Percentiles rank a stretch among this genome's conserved stretches.
Conservation (phyloP, 1,284 basidiomycete species). For the Cutaneotrichosporon cyanovorans region DNA sequence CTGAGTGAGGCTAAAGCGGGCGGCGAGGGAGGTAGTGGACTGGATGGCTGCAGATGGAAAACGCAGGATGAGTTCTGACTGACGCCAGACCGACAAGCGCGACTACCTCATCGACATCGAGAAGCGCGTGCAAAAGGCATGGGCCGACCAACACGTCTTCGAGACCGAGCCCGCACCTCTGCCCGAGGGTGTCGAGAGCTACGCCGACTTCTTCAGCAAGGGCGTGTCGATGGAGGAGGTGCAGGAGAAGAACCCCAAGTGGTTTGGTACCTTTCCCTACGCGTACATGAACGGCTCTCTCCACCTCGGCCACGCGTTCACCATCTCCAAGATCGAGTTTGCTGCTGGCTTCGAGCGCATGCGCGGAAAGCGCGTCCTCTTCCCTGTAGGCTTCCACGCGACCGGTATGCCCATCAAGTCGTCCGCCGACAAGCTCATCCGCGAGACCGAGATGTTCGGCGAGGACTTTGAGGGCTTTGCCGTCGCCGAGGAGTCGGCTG, state of each 20-base stretch:
- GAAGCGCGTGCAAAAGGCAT: conserved; percentile 71
- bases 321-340: conserved; percentile 98
- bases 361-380: conserved; percentile 88
- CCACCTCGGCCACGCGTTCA: conserved; percentile 96
- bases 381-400: conserved; percentile 93
- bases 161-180: conserved; percentile 72
- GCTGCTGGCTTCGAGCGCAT: conserved; percentile 91
- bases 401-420: conserved; percentile 99
- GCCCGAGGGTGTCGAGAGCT: conserved; percentile 59
- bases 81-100: conserved; percentile 74
- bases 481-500: conserved; percentile 36
- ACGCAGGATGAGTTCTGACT: conserved; percentile 7
- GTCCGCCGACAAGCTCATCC: conserved; percentile 91
- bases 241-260: conserved; percentile 73
- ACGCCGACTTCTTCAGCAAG: conserved; percentile 47
- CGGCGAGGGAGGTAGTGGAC: background rate
- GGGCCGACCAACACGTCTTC: conserved; percentile 60
- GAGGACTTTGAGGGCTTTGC: conserved; percentile 74
- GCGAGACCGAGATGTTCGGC: conserved; percentile 96
- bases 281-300: conserved; percentile 99
- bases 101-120: conserved; percentile 79
- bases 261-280: conserved; percentile 92
- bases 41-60: background rate
- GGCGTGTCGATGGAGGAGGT: conserved; percentile 49
- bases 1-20: background rate